These are phyloP conservation scores for Chaetomium fimeti DNA, from an alignment of 495 filamentous ascomycete species.

Conservation along the genomic window DNA sequence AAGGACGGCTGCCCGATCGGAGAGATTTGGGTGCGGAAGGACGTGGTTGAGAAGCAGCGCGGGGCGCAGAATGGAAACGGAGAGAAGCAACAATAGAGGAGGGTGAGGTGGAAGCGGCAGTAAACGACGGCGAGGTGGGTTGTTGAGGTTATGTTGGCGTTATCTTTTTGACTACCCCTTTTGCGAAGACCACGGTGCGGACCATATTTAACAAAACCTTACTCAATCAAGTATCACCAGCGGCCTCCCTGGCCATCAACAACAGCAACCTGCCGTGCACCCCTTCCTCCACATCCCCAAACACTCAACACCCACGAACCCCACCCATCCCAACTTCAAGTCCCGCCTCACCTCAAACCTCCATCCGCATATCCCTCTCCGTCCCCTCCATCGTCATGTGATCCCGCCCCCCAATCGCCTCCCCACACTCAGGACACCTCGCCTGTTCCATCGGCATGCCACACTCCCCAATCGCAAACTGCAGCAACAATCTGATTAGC, in stretches of 20 bases:
- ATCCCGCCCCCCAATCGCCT: slow-evolving; percentile 56
- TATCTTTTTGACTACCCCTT: no score
- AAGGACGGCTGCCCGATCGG: slow-evolving; percentile 65
- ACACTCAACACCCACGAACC: neutral
- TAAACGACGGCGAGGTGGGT: neutral
- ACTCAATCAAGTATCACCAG: no score
- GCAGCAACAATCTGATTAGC: slow-evolving; percentile 10
- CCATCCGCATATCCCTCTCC: slow-evolving; percentile 15
- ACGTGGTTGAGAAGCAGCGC: slow-evolving; percentile 11
- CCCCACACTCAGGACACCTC: slow-evolving; percentile 64
- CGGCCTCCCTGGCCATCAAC: no score
- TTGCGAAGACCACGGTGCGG: no score
- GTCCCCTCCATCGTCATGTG: slow-evolving; percentile 35
- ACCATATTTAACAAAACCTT: no score
- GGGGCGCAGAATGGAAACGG: neutral
- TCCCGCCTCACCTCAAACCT: slow-evolving; percentile 10
- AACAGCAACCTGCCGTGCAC: no score
- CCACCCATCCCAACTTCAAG: no score
- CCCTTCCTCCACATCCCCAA: neutral
- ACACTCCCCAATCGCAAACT: slow-evolving; percentile 70
- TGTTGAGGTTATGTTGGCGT: no score
- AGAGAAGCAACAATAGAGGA: neutral
- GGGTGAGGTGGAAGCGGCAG: neutral
- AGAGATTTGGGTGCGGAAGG: slow-evolving; percentile 56
- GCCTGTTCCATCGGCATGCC: slow-evolving; percentile 64